These are phyloP conservation scores for Malus hybrid DNA, from an alignment of 331 rosid genomes.

Conservation along the genomic window DNA sequence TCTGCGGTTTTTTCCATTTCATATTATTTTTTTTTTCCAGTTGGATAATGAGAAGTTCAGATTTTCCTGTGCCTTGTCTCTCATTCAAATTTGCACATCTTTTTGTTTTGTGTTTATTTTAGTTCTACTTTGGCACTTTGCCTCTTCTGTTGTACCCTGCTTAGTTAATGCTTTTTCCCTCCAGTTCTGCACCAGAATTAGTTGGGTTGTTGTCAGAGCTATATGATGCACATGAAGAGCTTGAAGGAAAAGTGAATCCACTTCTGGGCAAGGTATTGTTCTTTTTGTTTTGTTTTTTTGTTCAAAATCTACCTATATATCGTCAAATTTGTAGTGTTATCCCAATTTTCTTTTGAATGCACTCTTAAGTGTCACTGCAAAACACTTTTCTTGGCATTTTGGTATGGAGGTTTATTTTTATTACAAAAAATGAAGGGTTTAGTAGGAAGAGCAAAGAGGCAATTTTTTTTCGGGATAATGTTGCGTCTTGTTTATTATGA, in stretches of 20 bases:
- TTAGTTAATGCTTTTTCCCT: conserved; percentile 13
- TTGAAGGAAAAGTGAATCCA: conserved; percentile 66
- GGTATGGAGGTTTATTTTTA: neutral
- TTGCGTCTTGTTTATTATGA: neutral
- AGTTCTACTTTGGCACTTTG: neutral
- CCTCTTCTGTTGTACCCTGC: conserved; percentile 3
- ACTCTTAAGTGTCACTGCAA: neutral
- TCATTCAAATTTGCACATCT: neutral
- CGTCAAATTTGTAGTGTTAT: neutral
- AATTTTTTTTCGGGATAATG: neutral
- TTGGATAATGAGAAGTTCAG: too few relatives aligned
- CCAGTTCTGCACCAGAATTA: conserved; percentile 85
- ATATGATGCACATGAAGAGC: conserved; percentile 57
- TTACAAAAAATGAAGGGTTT: neutral
- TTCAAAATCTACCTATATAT: neutral
- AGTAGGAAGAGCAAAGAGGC: neutral
- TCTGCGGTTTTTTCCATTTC: too few relatives aligned
- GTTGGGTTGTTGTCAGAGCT: conserved; percentile 75
- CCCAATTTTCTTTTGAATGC: neutral
- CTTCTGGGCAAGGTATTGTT: conserved; percentile 57
- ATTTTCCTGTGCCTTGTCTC: too few relatives aligned
- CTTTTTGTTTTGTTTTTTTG: neutral
- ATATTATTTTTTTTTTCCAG: too few relatives aligned
- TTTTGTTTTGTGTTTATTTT: neutral
- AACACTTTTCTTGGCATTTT: neutral